These are phyloP conservation scores for Mortierella hygrophila DNA, from an alignment of 192 early-diverging fungal species.

Conservation along the genomic window DNA sequence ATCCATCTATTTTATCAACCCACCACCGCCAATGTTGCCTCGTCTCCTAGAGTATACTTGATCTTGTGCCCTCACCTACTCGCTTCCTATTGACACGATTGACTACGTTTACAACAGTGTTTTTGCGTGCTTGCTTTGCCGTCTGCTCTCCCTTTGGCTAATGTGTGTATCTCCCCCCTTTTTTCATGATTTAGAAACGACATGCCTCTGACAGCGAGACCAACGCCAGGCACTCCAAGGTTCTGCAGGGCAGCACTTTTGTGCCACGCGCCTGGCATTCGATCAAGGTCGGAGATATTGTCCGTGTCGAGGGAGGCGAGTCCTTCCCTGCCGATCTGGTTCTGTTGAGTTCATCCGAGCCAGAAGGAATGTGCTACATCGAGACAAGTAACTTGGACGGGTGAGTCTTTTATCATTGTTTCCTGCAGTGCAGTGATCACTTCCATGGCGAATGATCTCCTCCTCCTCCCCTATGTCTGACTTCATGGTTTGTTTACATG, in stretches of 20 bases:
- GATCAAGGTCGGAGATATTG: conserved; percentile 92
- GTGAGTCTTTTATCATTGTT: conserved; percentile 52
- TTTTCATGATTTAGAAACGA: conserved; percentile 63
- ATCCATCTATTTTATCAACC: neutral
- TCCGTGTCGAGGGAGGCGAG: conserved; percentile 89
- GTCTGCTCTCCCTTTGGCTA: neutral
- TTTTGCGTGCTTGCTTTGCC: neutral
- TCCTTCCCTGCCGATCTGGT: conserved; percentile 95
- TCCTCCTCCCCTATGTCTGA: neutral
- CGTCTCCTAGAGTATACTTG: neutral
- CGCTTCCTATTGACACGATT: neutral
- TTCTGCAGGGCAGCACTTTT: conserved; percentile 75
- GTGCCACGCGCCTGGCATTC: conserved; percentile 83
- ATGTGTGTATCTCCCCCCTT: neutral
- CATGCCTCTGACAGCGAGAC: conserved; percentile 82
- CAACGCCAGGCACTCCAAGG: conserved; percentile 74
- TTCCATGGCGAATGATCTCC: neutral
- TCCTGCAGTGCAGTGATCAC: conserved; percentile 1
- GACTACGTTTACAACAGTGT: neutral
- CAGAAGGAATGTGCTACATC: conserved; percentile 97
- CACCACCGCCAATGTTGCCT: neutral
- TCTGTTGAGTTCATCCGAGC: conserved; percentile 91
- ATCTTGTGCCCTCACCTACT: conserved; percentile 2
- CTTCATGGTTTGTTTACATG: neutral
- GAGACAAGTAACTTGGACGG: conserved; percentile 98